phyloP scores from a whole-genome alignment of 495 filamentous ascomycete species.

The Xylaria venustula region DNA sequence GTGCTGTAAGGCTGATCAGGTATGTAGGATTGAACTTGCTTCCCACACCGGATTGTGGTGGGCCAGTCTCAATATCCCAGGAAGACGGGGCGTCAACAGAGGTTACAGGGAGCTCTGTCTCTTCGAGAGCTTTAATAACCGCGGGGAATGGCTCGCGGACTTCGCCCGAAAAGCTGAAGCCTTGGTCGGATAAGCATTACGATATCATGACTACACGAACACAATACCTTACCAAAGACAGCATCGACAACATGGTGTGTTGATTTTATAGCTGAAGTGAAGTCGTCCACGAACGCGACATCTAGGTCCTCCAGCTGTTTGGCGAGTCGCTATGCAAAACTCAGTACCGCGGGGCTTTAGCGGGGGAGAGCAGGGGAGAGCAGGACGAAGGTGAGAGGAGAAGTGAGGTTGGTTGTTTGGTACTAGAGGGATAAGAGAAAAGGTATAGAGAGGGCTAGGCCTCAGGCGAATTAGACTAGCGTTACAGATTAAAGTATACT shows the following conservation, averaged over 20 bases:
- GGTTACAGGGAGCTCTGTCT: conserved; percentile 71
- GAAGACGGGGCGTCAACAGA: conserved; percentile 90
- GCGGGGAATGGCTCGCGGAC: conserved; percentile 85
- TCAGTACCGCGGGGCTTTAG: background rate
- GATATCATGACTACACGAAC: conserved; percentile 6
- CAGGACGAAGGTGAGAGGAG: background rate
- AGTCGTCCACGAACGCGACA: conserved; percentile 84
- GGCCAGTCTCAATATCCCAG: conserved; percentile 88
- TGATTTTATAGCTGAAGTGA: conserved; percentile 59
- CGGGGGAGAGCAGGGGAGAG: background rate
- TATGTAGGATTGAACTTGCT: conserved; percentile 73
- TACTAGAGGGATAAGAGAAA: background rate
- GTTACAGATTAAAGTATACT: background rate
- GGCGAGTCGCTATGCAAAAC: conserved; percentile 60
- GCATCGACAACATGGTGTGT: conserved; percentile 86
- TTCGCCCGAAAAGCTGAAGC: conserved; percentile 91
- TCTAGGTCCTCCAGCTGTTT: conserved; percentile 80
- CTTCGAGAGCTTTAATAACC: conserved; percentile 73
- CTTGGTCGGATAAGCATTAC: conserved; percentile 34
- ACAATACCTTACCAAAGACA: conserved; percentile 68
- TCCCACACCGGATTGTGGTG: conserved; percentile 74
- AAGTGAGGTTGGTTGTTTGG: background rate
- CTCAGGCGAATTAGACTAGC: conserved; percentile 1
- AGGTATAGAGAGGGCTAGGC: background rate
- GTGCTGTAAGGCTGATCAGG: conserved; percentile 87